phyloP scores from a whole-genome alignment of 2,329 filamentous ascomycete species.

The Penicillium palitans region DNA sequence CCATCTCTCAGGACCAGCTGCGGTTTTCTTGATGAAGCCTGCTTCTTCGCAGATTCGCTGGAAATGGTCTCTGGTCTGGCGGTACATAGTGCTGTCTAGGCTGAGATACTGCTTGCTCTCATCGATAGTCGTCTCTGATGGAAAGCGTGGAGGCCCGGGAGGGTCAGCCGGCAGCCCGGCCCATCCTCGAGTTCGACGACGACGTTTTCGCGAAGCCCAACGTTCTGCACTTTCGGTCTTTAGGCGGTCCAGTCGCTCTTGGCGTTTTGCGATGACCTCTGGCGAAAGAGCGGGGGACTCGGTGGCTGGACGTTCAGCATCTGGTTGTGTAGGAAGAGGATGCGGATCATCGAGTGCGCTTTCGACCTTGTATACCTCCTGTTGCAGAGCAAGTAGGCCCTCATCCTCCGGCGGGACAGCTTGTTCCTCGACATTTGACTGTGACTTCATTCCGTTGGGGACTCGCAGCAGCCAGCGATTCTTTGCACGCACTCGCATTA shows the following conservation, averaged over 20 bases:
- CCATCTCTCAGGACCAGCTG: conserved; percentile 72
- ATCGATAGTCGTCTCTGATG: conserved; percentile 78
- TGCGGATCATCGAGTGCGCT: conserved; percentile 32
- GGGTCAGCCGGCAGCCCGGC: conserved; percentile 67
- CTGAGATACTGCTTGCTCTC: conserved; percentile 71
- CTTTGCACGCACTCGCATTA: conserved; percentile 68
- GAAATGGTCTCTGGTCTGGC: conserved; percentile 65
- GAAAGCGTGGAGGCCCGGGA: conserved; percentile 69
- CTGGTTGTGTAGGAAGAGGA: conserved; percentile 25
- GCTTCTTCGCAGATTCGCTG: conserved; percentile 67
- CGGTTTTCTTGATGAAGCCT: conserved; percentile 71
- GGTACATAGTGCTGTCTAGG: conserved; percentile 65
- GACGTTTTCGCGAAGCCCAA: conserved; percentile 64
- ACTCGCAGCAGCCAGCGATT: conserved; percentile 68
- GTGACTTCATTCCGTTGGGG: conserved; percentile 58
- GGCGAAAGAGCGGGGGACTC: conserved; percentile 42
- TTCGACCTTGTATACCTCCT: conserved; percentile 41
- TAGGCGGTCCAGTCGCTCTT: conserved; percentile 56
- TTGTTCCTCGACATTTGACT: conserved; percentile 31
- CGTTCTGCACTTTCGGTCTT: conserved; percentile 62
- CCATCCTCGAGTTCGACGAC: conserved; percentile 68
- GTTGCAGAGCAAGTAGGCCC: conserved; percentile 40
- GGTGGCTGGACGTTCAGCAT: conserved; percentile 16
- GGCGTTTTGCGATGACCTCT: conserved; percentile 54
- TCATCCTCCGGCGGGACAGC: conserved; percentile 37